These are phyloP conservation scores for Datura wrightii DNA, from an alignment of 257 asterid species.

Conservation along the genomic window DNA sequence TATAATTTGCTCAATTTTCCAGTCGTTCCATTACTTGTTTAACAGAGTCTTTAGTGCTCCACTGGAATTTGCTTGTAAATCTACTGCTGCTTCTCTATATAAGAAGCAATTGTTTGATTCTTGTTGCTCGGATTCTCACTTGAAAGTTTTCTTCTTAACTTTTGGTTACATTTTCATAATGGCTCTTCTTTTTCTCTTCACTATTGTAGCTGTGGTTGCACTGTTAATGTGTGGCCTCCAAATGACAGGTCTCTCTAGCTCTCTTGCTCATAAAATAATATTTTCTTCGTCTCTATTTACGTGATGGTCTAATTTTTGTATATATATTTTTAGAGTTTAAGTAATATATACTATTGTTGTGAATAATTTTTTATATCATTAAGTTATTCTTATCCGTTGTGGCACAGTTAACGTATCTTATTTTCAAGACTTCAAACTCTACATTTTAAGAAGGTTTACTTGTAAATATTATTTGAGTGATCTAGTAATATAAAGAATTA, in stretches of 20 bases:
- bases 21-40: neutral
- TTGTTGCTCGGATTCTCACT: neutral
- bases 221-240: neutral
- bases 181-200: neutral
- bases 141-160: neutral
- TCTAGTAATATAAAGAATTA: neutral
- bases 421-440: neutral
- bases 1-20: neutral
- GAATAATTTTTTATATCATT: neutral
- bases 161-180: neutral
- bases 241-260: neutral
- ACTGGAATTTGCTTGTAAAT: neutral
- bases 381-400: neutral
- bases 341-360: neutral
- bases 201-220: neutral
- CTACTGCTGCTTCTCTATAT: neutral
- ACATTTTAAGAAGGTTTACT: neutral
- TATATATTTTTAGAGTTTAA: neutral
- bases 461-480: neutral
- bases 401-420: neutral
- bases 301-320: too few species aligned
- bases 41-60: neutral
- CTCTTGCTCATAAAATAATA: neutral
- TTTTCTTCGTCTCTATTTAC: neutral
- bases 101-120: neutral